These are phyloP conservation scores for Zasmidium angulare DNA, from an alignment of 2,329 filamentous ascomycete species.

Conservation along the genomic window DNA sequence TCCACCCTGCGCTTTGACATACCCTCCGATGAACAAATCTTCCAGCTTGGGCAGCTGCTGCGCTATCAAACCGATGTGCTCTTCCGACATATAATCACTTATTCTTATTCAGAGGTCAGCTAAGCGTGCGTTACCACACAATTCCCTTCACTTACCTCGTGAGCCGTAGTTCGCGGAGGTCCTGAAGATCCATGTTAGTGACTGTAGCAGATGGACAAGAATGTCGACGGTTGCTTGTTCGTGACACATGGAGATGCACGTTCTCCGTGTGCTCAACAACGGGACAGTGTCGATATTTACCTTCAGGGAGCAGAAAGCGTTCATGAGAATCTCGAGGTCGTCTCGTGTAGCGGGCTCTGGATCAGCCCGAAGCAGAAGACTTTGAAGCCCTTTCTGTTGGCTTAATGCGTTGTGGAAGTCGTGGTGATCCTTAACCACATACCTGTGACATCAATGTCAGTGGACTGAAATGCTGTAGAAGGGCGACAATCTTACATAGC, in stretches of 20 bases:
- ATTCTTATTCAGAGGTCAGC: slow-evolving; percentile 22
- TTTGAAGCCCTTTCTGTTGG: slow-evolving; percentile 50
- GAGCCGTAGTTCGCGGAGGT: slow-evolving; percentile 56
- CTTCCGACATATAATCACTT: slow-evolving; percentile 51
- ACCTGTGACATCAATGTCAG: slow-evolving; percentile 23
- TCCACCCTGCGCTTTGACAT: too few species aligned
- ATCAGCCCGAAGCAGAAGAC: slow-evolving; percentile 49
- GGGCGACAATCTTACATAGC: slow-evolving; percentile 15
- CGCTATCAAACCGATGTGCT: slow-evolving; percentile 52
- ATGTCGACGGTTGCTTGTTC: neutral
- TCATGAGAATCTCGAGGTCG: slow-evolving; percentile 50
- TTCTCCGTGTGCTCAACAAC: too few species aligned
- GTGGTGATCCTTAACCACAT: slow-evolving; percentile 49
- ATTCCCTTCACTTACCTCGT: slow-evolving; percentile 28
- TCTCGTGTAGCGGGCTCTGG: slow-evolving; percentile 47
- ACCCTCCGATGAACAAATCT: slow-evolving; percentile 58
- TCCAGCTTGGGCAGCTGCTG: slow-evolving; percentile 51
- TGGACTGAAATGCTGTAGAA: too few species aligned
- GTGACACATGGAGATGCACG: too few species aligned
- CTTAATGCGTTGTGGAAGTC: slow-evolving; percentile 55
- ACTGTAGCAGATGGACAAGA: neutral
- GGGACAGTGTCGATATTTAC: neutral
- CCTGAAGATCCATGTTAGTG: slow-evolving; percentile 7
- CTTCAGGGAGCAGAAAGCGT: slow-evolving; percentile 53
- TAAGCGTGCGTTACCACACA: too few species aligned